A percentile compares a stretch with the other conserved stretches of the same genome.
Conservation (phyloP, 1,284 basidiomycete species). For the Ceratobasidium theobromae region DNA sequence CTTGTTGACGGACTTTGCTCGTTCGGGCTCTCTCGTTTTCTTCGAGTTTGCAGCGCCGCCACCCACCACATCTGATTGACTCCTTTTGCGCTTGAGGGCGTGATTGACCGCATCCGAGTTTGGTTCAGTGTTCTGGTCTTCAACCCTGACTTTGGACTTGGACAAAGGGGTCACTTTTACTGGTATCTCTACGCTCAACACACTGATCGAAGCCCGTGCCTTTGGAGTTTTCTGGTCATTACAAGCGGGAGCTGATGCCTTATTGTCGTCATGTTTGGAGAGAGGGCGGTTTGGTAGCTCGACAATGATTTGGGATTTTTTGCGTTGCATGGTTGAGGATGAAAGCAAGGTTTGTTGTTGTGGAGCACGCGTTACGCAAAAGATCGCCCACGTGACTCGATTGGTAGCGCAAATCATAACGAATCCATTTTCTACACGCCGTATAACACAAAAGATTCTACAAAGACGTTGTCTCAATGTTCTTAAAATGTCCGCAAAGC, state of each 20-base stretch:
- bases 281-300: neutral
- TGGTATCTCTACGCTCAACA: slow-evolving; percentile 1
- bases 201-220: slow-evolving; percentile 4
- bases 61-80: neutral
- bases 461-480: no score
- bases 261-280: slow-evolving; percentile 13
- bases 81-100: slow-evolving; percentile 15
- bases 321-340: neutral
- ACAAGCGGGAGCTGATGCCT: neutral
- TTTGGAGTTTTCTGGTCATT: neutral
- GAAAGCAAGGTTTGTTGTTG: slow-evolving; percentile 5
- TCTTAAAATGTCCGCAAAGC: no score
- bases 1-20: neutral
- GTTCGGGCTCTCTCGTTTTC: neutral
- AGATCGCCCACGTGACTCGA: slow-evolving; percentile 3
- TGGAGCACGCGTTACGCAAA: neutral
- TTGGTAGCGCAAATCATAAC: no score
- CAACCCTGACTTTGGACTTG: slow-evolving; percentile 6
- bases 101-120: neutral
- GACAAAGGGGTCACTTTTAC: neutral
- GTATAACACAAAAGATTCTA: no score
- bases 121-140: slow-evolving; percentile 14
- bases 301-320: slow-evolving; percentile 3
- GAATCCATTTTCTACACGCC: no score
- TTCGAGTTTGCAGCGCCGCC: neutral